phyloP scores from a whole-genome alignment of 2,329 filamentous ascomycete species.

The Proliferodiscus dingleyae region DNA sequence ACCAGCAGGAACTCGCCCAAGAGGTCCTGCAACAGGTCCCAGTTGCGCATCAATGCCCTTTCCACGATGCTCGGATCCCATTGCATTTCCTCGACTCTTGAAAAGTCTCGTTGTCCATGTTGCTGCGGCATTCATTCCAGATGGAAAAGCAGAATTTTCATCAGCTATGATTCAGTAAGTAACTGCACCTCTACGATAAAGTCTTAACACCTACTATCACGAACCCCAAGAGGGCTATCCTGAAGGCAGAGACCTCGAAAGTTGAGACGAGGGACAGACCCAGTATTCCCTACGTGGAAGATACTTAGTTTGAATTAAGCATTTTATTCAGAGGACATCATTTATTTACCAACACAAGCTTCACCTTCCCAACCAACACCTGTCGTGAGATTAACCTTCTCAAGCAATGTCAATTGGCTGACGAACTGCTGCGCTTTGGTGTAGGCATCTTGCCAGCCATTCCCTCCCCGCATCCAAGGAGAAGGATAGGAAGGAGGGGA shows the following conservation, averaged over 20 bases:
- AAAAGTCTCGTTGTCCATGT: constrained; percentile 71
- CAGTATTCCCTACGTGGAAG: too few species aligned
- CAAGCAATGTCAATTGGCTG: constrained; percentile 69
- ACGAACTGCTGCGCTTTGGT: constrained; percentile 64
- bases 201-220: constrained; percentile 35
- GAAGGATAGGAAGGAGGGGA: constrained; percentile 32
- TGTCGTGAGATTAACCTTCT: constrained; percentile 92
- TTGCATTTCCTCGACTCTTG: constrained; percentile 60
- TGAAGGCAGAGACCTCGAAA: constrained; percentile 32
- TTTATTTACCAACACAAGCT: constrained; percentile 30
- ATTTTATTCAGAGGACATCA: too few species aligned
- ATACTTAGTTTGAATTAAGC: too few species aligned
- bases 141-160: constrained; percentile 69
- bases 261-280: constrained; percentile 28
- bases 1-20: constrained; percentile 62
- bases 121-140: constrained; percentile 69
- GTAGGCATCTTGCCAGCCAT: constrained; percentile 64
- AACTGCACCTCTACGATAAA: too few species aligned
- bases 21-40: constrained; percentile 66
- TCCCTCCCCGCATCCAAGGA: constrained; percentile 31
- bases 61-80: constrained; percentile 66
- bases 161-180: constrained; percentile 43
- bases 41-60: constrained; percentile 72
- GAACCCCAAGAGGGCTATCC: constrained; percentile 29
- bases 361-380: constrained; percentile 50